phyloP scores from a whole-genome alignment of 495 filamentous ascomycete genomes.

The Aspergillus diversus region DNA sequence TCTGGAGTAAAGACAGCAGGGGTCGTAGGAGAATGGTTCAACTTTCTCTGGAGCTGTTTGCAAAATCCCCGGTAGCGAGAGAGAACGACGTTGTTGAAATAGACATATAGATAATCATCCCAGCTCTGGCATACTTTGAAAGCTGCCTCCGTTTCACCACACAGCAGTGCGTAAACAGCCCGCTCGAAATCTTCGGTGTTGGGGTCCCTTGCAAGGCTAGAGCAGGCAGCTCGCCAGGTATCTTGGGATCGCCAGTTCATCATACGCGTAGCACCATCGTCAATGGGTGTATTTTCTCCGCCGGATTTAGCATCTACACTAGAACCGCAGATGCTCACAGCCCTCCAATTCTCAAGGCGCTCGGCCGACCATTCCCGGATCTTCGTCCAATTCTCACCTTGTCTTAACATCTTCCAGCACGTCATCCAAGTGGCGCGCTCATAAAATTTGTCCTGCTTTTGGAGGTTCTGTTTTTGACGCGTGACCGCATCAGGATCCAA shows the following conservation, averaged over 20 bases:
- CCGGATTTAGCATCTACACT: conserved; percentile 39
- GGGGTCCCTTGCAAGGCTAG: conserved; percentile 67
- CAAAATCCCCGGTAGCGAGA: conserved; percentile 50
- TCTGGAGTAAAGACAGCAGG: conserved; percentile 41
- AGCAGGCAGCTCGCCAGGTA: conserved; percentile 83
- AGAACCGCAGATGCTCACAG: conserved; percentile 54
- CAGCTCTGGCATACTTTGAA: conserved; percentile 75
- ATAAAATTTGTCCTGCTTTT: conserved; percentile 79
- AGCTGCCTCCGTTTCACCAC: conserved; percentile 78
- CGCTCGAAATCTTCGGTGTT: conserved; percentile 76
- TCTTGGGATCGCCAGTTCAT: conserved; percentile 54
- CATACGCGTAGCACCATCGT: conserved; percentile 49
- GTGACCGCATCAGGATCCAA: conserved; percentile 89
- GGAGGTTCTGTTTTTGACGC: conserved; percentile 72
- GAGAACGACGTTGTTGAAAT: conserved; percentile 81
- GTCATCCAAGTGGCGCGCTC: conserved; percentile 87
- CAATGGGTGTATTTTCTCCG: conserved; percentile 39
- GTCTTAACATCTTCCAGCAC: conserved; percentile 85
- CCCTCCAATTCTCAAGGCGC: conserved; percentile 83
- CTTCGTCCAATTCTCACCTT: conserved; percentile 70
- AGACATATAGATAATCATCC: conserved; percentile 90
- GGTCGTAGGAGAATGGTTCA: conserved; percentile 40
- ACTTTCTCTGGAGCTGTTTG: conserved; percentile 47
- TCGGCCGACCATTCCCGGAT: conserved; percentile 81
- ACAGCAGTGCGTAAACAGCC: conserved; percentile 86